A percentile compares a stretch with the other conserved stretches of the same genome.
These are phyloP conservation scores for Dioszegia hungarica DNA, from an alignment of 768 basidiomycete genomes.

Conservation along the genomic window DNA sequence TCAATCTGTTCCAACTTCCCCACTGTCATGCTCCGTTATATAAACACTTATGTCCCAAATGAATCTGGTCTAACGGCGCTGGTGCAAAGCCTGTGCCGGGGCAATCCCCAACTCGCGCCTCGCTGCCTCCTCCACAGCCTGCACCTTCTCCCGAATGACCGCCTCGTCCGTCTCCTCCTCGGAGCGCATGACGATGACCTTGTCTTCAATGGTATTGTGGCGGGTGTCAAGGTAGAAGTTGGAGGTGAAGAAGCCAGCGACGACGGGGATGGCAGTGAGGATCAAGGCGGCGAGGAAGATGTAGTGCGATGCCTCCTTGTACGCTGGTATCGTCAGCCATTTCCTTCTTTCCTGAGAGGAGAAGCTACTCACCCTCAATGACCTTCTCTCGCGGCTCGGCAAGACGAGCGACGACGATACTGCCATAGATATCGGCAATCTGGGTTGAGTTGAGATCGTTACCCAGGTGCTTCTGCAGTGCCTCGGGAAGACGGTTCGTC, in stretches of 20 bases:
- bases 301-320: slow-evolving; percentile 31
- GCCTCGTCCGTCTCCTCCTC: slow-evolving; percentile 31
- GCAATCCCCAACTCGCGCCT: slow-evolving; percentile 8
- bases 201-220: slow-evolving; percentile 46
- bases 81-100: neutral
- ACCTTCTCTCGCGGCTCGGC: slow-evolving; percentile 38
- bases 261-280: slow-evolving; percentile 40
- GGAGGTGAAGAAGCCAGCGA: slow-evolving; percentile 38
- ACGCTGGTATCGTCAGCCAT: slow-evolving; percentile 10
- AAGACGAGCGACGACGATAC: slow-evolving; percentile 31
- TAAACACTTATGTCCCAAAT: neutral
- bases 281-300: slow-evolving; percentile 43
- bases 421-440: slow-evolving; percentile 37
- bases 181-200: slow-evolving; percentile 24
- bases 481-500: slow-evolving; percentile 23
- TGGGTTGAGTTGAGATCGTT: slow-evolving; percentile 32
- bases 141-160: slow-evolving; percentile 5
- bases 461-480: slow-evolving; percentile 36
- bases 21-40: too few species aligned
- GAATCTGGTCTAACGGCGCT: too few species aligned
- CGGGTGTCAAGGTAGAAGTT: slow-evolving; percentile 47
- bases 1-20: too few species aligned
- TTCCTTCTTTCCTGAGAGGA: neutral
- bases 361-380: slow-evolving; percentile 22
- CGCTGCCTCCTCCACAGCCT: slow-evolving; percentile 7